Evolutionary conservation across 805 yeast genomes (phyloP), one percentile per base, ranked within the genome.

Genomic region (Kodamaea kaohsiungensis): DNA sequence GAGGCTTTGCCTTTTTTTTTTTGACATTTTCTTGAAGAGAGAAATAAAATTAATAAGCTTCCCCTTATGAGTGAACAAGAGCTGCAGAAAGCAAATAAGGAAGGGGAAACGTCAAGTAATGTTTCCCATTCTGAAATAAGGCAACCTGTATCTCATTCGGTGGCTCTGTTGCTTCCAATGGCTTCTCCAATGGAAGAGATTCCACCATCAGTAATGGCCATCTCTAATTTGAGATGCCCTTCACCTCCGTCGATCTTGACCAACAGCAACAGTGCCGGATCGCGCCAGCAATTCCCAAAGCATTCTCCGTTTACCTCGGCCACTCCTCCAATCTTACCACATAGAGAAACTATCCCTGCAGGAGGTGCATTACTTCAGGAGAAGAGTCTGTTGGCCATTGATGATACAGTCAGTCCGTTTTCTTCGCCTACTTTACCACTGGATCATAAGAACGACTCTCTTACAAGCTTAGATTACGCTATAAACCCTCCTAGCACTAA

Each of bases 231-330:
- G 52, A 75, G 86, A 56, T 83, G 88, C 59, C 89, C 89, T 1
- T 85, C 89, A 3, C 89, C 90, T n/a, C 88, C 90, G 1, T 89
- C 90, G 7, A 84, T 85, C 52, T 68, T 84, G 47, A 64, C 67
- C 52, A 72, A 71, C 52, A 52, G 59, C 22, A 35, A 43, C 27
- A 22, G 18, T 46, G 39, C 46, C 1, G 33, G 22, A 9, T 25
- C 15, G 25, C 49, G 51, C 19, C 53, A 46, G 38, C 16, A 42
- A n/a, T 42, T 47, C 19, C 43, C 40, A 13, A 37, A 47, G 38
- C 38, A 25, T 46, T 39, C 37, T 2, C 45, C 45, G 25, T 40
- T 40, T 40, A n/a, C 45, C 13, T 13, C 45, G 19, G 48, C 46
- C 53, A 45, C 15, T 45, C 45, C 40, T 25, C 55, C 35, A 40